phyloP scores from a whole-genome alignment of 768 basidiomycete species.

The Leucosporidium creatinivorum region DNA sequence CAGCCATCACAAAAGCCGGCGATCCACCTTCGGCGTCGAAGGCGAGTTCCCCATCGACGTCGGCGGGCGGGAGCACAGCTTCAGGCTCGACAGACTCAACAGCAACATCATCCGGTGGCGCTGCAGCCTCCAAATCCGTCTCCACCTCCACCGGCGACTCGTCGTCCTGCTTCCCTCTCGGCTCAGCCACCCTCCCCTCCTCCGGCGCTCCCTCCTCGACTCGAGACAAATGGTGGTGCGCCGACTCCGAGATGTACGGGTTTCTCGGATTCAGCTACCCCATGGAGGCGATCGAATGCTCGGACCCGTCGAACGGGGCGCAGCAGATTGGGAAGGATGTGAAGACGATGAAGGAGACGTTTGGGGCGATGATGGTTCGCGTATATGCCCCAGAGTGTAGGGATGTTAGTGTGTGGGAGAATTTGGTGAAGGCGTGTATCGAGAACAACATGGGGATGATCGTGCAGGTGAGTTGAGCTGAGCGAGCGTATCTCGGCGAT shows the following conservation, averaged over 20 bases:
- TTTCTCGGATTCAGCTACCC: conserved; percentile 1
- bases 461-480: conserved; percentile 11
- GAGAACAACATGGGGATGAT: conserved; percentile 22
- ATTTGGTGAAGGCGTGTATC: conserved; percentile 22
- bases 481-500: not conserved
- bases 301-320: conserved; percentile 19
- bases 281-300: conserved; percentile 11
- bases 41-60: no score
- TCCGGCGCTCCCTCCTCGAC: not conserved
- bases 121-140: no score
- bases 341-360: conserved; percentile 25
- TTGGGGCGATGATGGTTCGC: conserved; percentile 33
- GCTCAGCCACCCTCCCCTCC: not conserved
- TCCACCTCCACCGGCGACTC: no score
- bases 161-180: not conserved
- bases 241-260: not conserved
- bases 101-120: no score
- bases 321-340: conserved; percentile 22
- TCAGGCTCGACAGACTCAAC: no score
- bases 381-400: conserved; percentile 31
- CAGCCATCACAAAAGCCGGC: no score
- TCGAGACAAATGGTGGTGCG: not conserved
- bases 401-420: conserved; percentile 21
- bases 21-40: no score
- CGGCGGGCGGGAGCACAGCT: no score